These are phyloP conservation scores for Colletotrichum tabaci DNA, from an alignment of 2,329 filamentous ascomycete species.

Conservation along the genomic window DNA sequence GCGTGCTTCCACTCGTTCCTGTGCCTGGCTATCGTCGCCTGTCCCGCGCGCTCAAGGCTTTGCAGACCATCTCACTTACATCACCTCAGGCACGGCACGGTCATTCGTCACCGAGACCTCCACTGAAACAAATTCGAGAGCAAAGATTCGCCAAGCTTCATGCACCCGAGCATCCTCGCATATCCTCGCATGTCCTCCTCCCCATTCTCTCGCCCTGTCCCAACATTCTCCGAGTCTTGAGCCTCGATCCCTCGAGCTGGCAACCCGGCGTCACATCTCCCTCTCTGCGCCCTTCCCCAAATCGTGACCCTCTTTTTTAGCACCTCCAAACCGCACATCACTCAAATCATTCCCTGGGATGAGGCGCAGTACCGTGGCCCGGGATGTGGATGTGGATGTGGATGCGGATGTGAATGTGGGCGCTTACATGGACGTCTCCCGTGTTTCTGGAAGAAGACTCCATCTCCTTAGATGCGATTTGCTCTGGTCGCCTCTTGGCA, in stretches of 20 bases:
- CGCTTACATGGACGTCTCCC: slow-evolving; percentile 15
- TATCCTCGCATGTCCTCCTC: neutral
- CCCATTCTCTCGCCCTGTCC: neutral
- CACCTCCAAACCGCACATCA: slow-evolving; percentile 12
- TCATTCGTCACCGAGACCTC: slow-evolving; percentile 30
- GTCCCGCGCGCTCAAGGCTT: slow-evolving; percentile 4
- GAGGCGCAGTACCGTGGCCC: slow-evolving; percentile 25
- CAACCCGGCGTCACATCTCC: slow-evolving; percentile 12
- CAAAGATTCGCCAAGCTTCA: slow-evolving; percentile 42
- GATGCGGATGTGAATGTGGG: slow-evolving; percentile 23
- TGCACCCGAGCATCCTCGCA: slow-evolving; percentile 23
- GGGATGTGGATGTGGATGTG: neutral
- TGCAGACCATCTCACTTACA: neutral
- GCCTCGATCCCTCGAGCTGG: slow-evolving; percentile 17
- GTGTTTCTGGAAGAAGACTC: slow-evolving; percentile 12
- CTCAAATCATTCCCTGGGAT: slow-evolving; percentile 19
- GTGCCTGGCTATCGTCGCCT: slow-evolving; percentile 1
- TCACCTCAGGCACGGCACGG: slow-evolving; percentile 37
- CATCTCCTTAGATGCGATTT: slow-evolving; percentile 37
- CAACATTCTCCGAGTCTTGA: neutral
- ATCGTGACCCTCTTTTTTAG: slow-evolving; percentile 15
- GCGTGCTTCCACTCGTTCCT: slow-evolving; percentile 7
- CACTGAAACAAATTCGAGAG: slow-evolving; percentile 38
- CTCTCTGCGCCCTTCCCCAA: neutral
- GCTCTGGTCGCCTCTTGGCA: slow-evolving; percentile 33